These are phyloP conservation scores for Sugiyamaella mastotermitis DNA, from an alignment of 805 yeast species.

Conservation along the genomic window DNA sequence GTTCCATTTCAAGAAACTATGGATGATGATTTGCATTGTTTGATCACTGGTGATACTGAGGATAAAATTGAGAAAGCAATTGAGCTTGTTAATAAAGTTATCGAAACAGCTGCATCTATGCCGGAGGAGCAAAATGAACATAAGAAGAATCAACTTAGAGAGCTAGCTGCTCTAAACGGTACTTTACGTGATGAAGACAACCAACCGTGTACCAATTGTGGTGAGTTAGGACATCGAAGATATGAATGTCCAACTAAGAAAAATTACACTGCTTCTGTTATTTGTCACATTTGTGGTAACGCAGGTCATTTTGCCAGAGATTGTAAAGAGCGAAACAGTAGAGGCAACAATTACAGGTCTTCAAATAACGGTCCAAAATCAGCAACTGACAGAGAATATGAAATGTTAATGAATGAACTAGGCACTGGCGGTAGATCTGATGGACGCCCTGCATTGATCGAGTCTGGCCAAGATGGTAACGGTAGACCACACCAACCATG, in stretches of 20 bases:
- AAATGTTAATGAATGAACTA: conserved; percentile 45
- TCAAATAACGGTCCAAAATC: conserved; percentile 2
- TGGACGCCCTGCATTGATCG: too few relatives aligned
- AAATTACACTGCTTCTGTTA: conserved; percentile 47
- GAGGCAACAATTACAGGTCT: conserved; percentile 8
- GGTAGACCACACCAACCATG: too few relatives aligned
- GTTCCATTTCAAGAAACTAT: conserved; percentile 45
- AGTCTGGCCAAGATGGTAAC: too few relatives aligned
- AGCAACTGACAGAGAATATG: conserved; percentile 43
- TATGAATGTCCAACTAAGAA: conserved; percentile 55
- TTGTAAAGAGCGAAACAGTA: conserved; percentile 45
- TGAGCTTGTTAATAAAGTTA: conserved; percentile 63
- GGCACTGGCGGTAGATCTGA: not conserved
- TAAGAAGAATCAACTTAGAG: conserved; percentile 85
- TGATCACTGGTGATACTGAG: conserved; percentile 76
- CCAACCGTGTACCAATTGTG: conserved; percentile 59
- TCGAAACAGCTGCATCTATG: conserved; percentile 75
- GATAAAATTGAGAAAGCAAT: conserved; percentile 73
- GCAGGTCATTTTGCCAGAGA: conserved; percentile 86
- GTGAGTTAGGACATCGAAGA: conserved; percentile 57
- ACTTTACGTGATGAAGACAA: conserved; percentile 78
- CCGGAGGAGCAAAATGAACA: conserved; percentile 93
- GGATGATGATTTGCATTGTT: conserved; percentile 83
- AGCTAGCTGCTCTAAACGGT: conserved; percentile 90
- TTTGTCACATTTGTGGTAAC: conserved; percentile 74